Conservation (phyloP, 2,329 filamentous ascomycete species). For the Aaosphaeria arxii region DNA sequence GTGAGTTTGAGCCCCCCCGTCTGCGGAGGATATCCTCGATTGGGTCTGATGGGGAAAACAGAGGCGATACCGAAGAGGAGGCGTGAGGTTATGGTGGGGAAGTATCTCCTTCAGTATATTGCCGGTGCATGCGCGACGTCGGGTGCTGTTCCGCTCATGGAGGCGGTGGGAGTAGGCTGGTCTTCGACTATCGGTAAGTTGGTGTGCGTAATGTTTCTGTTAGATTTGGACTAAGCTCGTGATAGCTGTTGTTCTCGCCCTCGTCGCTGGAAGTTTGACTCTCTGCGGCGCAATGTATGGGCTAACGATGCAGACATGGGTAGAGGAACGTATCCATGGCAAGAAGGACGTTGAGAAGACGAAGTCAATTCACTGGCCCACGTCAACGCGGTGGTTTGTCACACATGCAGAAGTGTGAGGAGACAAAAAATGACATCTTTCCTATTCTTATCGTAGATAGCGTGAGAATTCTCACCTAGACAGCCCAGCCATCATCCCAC, state of each 20-base stretch:
- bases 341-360: neutral
- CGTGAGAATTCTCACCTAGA: neutral
- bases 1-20: slow-evolving; percentile 13
- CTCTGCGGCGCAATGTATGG: slow-evolving; percentile 9
- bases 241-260: neutral
- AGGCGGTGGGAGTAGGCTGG: slow-evolving; percentile 23
- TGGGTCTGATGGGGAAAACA: neutral
- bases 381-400: no score
- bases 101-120: slow-evolving; percentile 32
- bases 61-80: slow-evolving; percentile 21
- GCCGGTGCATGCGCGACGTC: slow-evolving; percentile 21
- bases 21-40: no score
- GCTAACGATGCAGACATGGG: slow-evolving; percentile 11
- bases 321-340: slow-evolving; percentile 2
- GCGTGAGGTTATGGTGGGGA: slow-evolving; percentile 24
- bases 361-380: no score
- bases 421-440: no score
- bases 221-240: neutral
- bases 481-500: neutral
- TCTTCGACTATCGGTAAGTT: slow-evolving; percentile 11
- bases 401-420: no score
- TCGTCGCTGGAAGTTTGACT: slow-evolving; percentile 10
- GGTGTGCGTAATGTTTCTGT: neutral
- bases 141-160: slow-evolving; percentile 23
- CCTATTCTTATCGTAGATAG: no score